Evolutionary conservation across 441 rosid genomes (phyloP).

Genomic region (Cnidoscolus chayamansa): DNA sequence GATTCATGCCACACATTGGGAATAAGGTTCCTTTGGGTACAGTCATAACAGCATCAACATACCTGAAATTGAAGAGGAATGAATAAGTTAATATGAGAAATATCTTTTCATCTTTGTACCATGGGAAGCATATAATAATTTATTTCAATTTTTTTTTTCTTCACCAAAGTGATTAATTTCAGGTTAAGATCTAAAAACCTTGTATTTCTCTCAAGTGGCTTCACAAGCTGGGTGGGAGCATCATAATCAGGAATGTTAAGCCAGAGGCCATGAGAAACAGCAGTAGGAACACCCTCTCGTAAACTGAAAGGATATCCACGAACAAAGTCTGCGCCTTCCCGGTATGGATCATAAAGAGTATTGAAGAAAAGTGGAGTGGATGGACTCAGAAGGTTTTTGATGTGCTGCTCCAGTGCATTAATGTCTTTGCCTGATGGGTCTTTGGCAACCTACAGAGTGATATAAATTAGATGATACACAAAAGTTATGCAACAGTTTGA

Average conservation of each 20-base stretch:
- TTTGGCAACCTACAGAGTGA: slow-evolving; percentile 52
- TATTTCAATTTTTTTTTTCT: background rate
- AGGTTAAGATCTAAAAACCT: slow-evolving; percentile 36
- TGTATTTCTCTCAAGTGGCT: slow-evolving; percentile 82
- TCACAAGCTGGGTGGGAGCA: slow-evolving; percentile 91
- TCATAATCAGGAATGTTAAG: slow-evolving; percentile 96
- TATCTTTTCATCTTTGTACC: background rate
- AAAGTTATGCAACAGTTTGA: background rate
- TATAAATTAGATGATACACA: background rate
- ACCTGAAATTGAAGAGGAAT: slow-evolving; percentile 36
- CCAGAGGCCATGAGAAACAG: slow-evolving; percentile 92
- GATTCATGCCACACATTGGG: slow-evolving; percentile 98
- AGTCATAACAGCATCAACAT: slow-evolving; percentile 86
- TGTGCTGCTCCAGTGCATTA: slow-evolving; percentile 93
- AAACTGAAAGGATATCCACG: slow-evolving; percentile 92
- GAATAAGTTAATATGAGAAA: background rate
- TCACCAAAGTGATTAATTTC: background rate
- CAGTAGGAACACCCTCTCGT: slow-evolving; percentile 74
- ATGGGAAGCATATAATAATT: background rate
- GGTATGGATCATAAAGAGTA: slow-evolving; percentile 83
- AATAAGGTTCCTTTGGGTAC: slow-evolving; percentile 90
- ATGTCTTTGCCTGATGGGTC: slow-evolving; percentile 83
- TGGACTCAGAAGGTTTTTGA: slow-evolving; percentile 66
- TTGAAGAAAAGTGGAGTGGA: slow-evolving; percentile 79
- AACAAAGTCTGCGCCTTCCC: slow-evolving; percentile 79